These are phyloP conservation scores for Huntiella omanensis DNA, from an alignment of 2,329 filamentous ascomycete genomes.

Conservation along the genomic window DNA sequence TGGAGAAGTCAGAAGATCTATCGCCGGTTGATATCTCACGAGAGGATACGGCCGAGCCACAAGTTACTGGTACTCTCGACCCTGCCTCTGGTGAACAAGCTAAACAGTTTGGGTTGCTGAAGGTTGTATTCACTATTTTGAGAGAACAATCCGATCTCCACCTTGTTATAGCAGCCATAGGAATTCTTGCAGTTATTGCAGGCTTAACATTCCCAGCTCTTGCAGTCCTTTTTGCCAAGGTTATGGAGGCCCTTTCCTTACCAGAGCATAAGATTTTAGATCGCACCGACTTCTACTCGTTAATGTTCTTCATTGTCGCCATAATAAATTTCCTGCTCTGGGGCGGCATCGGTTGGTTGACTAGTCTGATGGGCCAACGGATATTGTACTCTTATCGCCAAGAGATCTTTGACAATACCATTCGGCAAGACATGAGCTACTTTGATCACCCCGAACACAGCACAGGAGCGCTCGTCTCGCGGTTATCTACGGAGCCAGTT, in stretches of 20 bases:
- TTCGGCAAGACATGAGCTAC: slow-evolving; percentile 34
- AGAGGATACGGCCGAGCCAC: neutral
- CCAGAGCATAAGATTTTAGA: slow-evolving; percentile 15
- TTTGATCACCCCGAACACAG: slow-evolving; percentile 22
- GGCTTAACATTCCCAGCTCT: slow-evolving; percentile 24
- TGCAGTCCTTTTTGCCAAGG: slow-evolving; percentile 23
- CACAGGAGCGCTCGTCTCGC: slow-evolving; percentile 22
- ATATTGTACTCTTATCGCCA: slow-evolving; percentile 20
- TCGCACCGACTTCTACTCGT: slow-evolving; percentile 31
- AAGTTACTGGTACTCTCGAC: neutral
- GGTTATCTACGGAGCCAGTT: slow-evolving; percentile 22
- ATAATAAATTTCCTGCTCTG: slow-evolving; percentile 27
- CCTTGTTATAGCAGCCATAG: neutral
- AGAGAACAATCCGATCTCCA: slow-evolving; percentile 1
- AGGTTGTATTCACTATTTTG: slow-evolving; percentile 3
- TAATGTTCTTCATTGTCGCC: slow-evolving; percentile 38
- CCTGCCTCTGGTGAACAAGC: neutral
- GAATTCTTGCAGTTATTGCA: slow-evolving; percentile 5
- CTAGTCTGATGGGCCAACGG: slow-evolving; percentile 20
- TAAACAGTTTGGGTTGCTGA: neutral
- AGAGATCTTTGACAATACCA: slow-evolving; percentile 29
- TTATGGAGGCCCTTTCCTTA: slow-evolving; percentile 21
- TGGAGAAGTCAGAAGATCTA: neutral
- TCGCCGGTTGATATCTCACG: neutral
- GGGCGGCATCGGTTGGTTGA: slow-evolving; percentile 19